These are phyloP conservation scores for Patellifolia procumbens DNA, from an alignment of 179 eudicot species.

Conservation along the genomic window DNA sequence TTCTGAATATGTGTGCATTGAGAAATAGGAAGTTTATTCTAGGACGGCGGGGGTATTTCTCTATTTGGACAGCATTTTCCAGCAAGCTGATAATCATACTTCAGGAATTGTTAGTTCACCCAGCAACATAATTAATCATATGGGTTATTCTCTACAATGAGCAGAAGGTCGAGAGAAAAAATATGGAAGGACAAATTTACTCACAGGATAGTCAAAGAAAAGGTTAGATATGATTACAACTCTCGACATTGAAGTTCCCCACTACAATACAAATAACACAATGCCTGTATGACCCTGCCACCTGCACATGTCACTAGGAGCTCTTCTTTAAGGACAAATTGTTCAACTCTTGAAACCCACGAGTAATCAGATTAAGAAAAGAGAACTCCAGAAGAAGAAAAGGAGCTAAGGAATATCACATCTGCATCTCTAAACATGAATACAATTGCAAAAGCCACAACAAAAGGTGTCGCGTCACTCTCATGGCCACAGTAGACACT, in stretches of 20 bases:
- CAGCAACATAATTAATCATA: neutral
- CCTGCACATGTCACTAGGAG: neutral
- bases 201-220: neutral
- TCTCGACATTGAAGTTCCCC: neutral
- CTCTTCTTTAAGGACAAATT: neutral
- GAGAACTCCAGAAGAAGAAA: neutral
- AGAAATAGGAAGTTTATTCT: no score
- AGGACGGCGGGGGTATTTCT: no score
- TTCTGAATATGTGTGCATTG: no score
- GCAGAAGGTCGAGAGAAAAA: neutral
- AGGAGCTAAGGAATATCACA: neutral
- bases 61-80: neutral
- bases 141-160: neutral
- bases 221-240: neutral
- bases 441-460: neutral
- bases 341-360: neutral
- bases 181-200: neutral
- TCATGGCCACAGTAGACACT: neutral
- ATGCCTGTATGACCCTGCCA: neutral
- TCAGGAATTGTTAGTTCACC: neutral
- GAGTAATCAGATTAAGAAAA: neutral
- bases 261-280: neutral
- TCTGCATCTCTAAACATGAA: neutral
- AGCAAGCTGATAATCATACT: neutral
- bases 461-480: no score